Evolutionary conservation across 345 rosid genomes (phyloP).

Genomic region (Hibiscus mutabilis): DNA sequence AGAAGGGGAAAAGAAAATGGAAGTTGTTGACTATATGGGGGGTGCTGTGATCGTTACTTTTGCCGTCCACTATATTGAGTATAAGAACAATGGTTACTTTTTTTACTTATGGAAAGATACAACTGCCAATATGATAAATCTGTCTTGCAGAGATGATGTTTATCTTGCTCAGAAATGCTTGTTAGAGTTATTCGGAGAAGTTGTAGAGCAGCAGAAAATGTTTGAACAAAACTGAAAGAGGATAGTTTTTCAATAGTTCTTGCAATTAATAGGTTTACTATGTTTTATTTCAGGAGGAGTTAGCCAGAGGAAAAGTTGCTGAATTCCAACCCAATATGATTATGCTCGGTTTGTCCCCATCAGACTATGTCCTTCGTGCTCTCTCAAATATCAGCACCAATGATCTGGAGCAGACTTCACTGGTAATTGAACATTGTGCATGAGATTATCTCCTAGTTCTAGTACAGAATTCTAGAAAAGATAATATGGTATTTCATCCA

Average conservation of each 20-base stretch:
- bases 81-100: background rate
- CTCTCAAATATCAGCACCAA: slow-evolving; percentile 66
- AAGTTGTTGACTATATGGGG: background rate
- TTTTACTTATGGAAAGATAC: background rate
- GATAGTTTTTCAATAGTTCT: background rate
- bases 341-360: slow-evolving; percentile 71
- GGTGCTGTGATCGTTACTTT: background rate
- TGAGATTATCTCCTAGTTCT: background rate
- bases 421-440: slow-evolving; percentile 40
- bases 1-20: background rate
- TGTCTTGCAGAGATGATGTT: background rate
- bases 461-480: background rate
- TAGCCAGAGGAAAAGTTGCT: slow-evolving; percentile 40
- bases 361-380: slow-evolving; percentile 67
- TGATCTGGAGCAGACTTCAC: slow-evolving; percentile 81
- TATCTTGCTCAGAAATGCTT: background rate
- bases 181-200: background rate
- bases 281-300: slow-evolving; percentile 60
- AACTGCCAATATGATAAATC: background rate
- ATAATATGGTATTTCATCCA: background rate
- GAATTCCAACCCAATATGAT: slow-evolving; percentile 57
- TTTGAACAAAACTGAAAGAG: background rate
- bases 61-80: background rate
- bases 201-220: background rate
- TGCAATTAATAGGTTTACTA: slow-evolving; percentile 6